Evolutionary conservation across 331 rosid species (phyloP).

Genomic region (Malus hybrid): DNA sequence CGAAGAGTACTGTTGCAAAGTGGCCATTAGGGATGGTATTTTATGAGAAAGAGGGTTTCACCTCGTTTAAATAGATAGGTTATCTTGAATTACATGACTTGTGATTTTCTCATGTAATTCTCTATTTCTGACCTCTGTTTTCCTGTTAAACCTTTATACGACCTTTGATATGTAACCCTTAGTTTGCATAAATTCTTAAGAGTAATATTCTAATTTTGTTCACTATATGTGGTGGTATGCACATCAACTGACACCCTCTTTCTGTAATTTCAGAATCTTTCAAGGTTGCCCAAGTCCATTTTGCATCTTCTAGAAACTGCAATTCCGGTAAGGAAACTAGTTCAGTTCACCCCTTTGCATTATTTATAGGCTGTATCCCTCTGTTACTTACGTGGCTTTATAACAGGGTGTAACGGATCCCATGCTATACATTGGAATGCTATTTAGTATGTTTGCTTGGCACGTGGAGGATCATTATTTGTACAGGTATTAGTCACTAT

Average conservation of each 20-base stretch:
- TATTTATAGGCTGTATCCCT: background rate
- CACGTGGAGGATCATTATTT: constrained; percentile 98
- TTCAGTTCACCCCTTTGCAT: constrained; percentile 1
- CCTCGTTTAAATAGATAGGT: background rate
- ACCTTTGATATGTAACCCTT: background rate
- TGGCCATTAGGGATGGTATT: background rate
- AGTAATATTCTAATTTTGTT: background rate
- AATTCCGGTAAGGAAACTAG: constrained; percentile 62
- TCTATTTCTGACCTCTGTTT: background rate
- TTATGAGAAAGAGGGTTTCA: background rate
- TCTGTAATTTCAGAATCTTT: constrained; percentile 61
- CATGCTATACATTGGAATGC: constrained; percentile 95
- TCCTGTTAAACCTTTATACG: background rate
- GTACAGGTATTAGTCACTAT: constrained; percentile 57
- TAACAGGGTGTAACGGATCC: constrained; percentile 97
- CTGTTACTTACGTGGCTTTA: constrained; percentile 14
- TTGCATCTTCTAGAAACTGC: constrained; percentile 73
- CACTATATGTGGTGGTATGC: background rate
- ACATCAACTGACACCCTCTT: constrained; percentile 6
- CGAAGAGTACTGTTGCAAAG: background rate
- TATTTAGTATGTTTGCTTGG: constrained; percentile 99
- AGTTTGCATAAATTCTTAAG: background rate
- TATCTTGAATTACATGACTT: background rate
- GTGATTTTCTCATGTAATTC: background rate
- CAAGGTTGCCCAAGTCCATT: constrained; percentile 74